These are phyloP conservation scores for Trametes versicolor DNA, from an alignment of 1,284 basidiomycete species.

Conservation along the genomic window DNA sequence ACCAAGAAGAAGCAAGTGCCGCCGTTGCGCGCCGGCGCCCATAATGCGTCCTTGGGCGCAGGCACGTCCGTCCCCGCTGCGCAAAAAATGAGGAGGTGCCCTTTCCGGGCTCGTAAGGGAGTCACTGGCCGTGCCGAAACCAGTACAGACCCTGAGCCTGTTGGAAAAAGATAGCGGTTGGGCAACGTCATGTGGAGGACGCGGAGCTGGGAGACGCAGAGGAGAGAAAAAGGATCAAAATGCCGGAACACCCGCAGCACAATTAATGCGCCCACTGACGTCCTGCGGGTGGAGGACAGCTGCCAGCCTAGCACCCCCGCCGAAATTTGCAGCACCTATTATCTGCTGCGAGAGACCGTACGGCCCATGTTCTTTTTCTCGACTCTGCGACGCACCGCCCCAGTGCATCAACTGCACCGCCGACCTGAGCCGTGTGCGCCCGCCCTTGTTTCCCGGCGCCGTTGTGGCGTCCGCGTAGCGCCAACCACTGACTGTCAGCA, in stretches of 20 bases:
- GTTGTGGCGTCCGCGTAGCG: constrained; percentile 18
- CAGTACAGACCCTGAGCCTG: neutral
- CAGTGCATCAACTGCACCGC: neutral
- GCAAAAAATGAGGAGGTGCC: neutral
- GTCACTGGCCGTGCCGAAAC: neutral
- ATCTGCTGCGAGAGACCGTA: no score
- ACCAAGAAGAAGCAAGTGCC: constrained; percentile 6
- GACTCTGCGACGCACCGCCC: no score
- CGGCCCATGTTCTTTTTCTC: no score
- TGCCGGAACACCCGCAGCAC: constrained; percentile 7
- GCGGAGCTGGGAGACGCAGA: neutral
- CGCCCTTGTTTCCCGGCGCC: constrained; percentile 7
- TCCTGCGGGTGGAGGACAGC: neutral
- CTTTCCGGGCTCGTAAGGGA: no score
- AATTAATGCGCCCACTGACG: neutral
- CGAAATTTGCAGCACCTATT: no score
- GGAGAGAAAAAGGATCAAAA: constrained; percentile 10
- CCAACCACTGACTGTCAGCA: neutral
- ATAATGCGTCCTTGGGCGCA: constrained; percentile 11
- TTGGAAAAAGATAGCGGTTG: neutral
- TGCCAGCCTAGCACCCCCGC: no score
- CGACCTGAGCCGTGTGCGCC: neutral
- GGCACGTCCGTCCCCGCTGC: constrained; percentile 9
- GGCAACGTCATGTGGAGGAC: neutral
- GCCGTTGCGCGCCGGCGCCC: constrained; percentile 15